These are phyloP conservation scores for Boletellus sp. DNA, from an alignment of 1,284 basidiomycete species.

Conservation along the genomic window DNA sequence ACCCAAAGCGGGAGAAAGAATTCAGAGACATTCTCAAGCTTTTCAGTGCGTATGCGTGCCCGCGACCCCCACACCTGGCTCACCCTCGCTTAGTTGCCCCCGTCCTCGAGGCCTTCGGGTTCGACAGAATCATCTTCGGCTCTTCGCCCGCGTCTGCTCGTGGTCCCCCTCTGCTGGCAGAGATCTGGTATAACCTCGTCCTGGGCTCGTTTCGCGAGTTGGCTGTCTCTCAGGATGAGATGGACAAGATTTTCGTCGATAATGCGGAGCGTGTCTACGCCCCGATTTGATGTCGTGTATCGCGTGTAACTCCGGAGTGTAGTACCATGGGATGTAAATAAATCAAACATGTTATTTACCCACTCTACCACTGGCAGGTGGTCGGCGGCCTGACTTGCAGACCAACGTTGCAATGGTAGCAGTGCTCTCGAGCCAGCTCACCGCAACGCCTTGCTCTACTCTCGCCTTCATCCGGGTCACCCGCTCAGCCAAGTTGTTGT, in stretches of 20 bases:
- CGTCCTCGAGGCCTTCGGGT: conserved; percentile 66
- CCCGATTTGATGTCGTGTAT: conserved; percentile 5
- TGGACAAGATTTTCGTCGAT: conserved; percentile 68
- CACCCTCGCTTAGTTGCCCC: conserved; percentile 55
- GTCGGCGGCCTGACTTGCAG: not conserved
- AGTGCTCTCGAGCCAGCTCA: not conserved
- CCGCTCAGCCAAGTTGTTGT: no score
- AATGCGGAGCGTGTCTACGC: conserved; percentile 68
- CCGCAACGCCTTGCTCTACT: no score
- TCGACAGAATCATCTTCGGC: conserved; percentile 58
- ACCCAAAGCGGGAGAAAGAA: conserved; percentile 43
- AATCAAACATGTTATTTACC: not conserved
- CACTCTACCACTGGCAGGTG: conserved; percentile 2
- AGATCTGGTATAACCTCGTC: conserved; percentile 79
- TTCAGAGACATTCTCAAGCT: conserved; percentile 84
- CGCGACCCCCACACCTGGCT: not conserved
- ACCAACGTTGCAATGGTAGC: conserved; percentile 10
- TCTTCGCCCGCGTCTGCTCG: conserved; percentile 45
- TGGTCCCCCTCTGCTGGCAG: conserved; percentile 55
- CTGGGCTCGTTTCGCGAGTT: conserved; percentile 80
- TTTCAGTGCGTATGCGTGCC: conserved; percentile 64
- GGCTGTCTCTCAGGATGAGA: conserved; percentile 71
- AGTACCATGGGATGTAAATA: not conserved
- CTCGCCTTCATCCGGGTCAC: no score
- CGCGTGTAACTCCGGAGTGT: not conserved